A percentile compares a stretch with the other conserved stretches of the same genome.
phyloP scores from a whole-genome alignment of 1,284 basidiomycete species.

The Trichosporon ovoides region DNA sequence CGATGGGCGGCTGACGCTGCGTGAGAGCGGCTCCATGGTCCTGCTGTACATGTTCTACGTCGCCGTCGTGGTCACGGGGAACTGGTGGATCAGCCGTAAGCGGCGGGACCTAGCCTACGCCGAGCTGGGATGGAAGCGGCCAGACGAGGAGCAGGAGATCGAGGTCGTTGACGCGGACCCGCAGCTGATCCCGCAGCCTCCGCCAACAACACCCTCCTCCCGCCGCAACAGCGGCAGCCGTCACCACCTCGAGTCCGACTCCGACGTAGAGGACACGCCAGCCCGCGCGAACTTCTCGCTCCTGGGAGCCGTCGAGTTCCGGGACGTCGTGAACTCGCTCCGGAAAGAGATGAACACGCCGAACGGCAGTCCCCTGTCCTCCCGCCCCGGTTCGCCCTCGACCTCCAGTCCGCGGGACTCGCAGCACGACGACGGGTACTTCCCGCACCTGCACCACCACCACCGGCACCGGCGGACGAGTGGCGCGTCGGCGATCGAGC shows the following conservation, averaged over 20 bases:
- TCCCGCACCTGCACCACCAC: conserved; percentile 9
- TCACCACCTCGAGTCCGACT: not conserved
- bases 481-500: too few species aligned
- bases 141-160: conserved; percentile 7
- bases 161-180: conserved; percentile 7
- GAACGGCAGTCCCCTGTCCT: not conserved
- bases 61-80: conserved; percentile 64
- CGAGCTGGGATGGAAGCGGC: conserved; percentile 18
- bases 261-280: conserved; percentile 26
- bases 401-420: not conserved
- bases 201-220: not conserved
- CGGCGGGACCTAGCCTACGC: conserved; percentile 40
- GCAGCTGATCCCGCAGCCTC: conserved; percentile 3
- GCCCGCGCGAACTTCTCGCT: conserved; percentile 17
- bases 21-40: conserved; percentile 72
- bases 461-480: conserved; percentile 7
- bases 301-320: conserved; percentile 23
- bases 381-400: not conserved
- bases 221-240: not conserved
- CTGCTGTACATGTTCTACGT: conserved; percentile 76
- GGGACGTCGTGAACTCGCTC: conserved; percentile 64
- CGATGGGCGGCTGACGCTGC: conserved; percentile 67
- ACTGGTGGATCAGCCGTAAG: conserved; percentile 62
- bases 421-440: conserved; percentile 10
- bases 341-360: conserved; percentile 49